Percentiles rank a stretch among this genome's conserved stretches.
Evolutionary conservation across 768 basidiomycete species (phyloP).

Genomic region (Suillus fuscotomentosus): DNA sequence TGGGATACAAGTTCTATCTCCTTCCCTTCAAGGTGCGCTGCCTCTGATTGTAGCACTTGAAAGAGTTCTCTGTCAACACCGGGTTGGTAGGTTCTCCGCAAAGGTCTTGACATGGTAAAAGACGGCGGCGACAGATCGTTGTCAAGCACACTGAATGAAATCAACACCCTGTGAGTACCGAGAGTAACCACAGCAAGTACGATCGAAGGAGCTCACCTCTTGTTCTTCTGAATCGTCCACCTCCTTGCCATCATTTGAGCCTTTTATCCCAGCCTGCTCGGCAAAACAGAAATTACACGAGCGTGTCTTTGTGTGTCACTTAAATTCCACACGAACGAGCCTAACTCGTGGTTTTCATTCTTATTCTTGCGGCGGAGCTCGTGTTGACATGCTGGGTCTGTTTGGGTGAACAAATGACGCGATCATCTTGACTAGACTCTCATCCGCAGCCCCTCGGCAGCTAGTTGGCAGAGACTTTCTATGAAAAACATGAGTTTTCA

Average conservation of each 20-base stretch:
- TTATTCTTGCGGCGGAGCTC: not conserved
- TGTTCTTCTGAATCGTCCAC: not conserved
- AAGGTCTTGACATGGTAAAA: not conserved
- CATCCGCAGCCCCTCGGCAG: not conserved
- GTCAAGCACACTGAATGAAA: not conserved
- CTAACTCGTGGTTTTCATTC: not conserved
- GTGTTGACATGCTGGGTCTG: not conserved
- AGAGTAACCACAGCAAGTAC: not conserved
- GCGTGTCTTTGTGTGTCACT: not conserved
- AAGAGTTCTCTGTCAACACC: not conserved
- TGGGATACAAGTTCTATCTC: not conserved
- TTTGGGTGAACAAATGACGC: not conserved
- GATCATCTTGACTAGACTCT: not conserved
- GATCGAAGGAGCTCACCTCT: not conserved
- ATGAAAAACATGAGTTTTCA: not conserved
- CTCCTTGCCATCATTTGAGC: not conserved
- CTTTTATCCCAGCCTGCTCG: conserved; percentile 2
- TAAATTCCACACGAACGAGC: not conserved
- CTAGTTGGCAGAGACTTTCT: not conserved
- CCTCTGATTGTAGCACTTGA: not conserved
- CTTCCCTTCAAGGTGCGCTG: not conserved
- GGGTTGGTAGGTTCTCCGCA: not conserved
- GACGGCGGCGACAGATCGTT: not conserved
- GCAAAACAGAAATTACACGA: not conserved
- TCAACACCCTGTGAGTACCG: not conserved